Evolutionary conservation across 495 filamentous ascomycete species (phyloP).

Genomic region (Polyplosphaeria fusca): DNA sequence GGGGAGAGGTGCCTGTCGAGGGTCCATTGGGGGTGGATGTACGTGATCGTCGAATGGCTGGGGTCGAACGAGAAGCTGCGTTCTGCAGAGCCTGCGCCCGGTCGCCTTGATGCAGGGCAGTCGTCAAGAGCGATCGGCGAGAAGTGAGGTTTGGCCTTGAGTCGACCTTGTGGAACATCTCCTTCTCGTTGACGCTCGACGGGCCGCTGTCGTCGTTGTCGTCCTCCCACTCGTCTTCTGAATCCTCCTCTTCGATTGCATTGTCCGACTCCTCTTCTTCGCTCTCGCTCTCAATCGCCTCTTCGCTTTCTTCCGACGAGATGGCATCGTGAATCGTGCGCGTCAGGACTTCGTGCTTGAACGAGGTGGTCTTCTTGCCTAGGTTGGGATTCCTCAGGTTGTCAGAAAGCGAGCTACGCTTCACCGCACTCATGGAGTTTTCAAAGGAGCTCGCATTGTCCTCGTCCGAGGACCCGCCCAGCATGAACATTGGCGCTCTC

Average conservation of each 20-base stretch:
- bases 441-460: slow-evolving; percentile 79
- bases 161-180: slow-evolving; percentile 84
- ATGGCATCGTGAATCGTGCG: slow-evolving; percentile 57
- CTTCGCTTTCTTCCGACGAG: slow-evolving; percentile 60
- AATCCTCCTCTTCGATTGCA: slow-evolving; percentile 43
- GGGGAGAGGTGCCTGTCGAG: slow-evolving; percentile 69
- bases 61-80: slow-evolving; percentile 72
- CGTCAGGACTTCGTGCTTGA: slow-evolving; percentile 71
- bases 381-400: slow-evolving; percentile 46
- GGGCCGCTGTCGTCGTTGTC: slow-evolving; percentile 82
- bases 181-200: slow-evolving; percentile 73
- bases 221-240: slow-evolving; percentile 84
- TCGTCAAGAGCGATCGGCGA: slow-evolving; percentile 81
- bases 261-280: slow-evolving; percentile 43
- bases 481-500: slow-evolving; percentile 67
- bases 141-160: slow-evolving; percentile 83
- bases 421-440: slow-evolving; percentile 55
- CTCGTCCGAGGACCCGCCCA: slow-evolving; percentile 79
- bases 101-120: slow-evolving; percentile 76
- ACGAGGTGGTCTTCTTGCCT: slow-evolving; percentile 77
- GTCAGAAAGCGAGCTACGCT: slow-evolving; percentile 55
- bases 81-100: slow-evolving; percentile 64
- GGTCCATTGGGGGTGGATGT: slow-evolving; percentile 70
- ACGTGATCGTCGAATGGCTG: slow-evolving; percentile 75
- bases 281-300: slow-evolving; percentile 65